Evolutionary conservation across 2,329 filamentous ascomycete genomes (phyloP).

Genomic region (Cladophialophora chaetospira): DNA sequence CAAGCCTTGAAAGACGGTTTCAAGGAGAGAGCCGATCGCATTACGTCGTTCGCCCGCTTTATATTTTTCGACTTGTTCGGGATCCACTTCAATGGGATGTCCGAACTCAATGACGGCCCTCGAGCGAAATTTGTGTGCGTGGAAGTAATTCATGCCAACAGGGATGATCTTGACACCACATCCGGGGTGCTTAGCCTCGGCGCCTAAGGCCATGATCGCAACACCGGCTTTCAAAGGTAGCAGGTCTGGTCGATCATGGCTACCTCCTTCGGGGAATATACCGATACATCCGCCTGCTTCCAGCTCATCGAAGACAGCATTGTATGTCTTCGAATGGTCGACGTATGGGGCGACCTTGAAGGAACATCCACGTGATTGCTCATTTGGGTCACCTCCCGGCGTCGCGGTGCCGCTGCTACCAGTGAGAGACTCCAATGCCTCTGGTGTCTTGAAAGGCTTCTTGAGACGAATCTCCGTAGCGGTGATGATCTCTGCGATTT

Average conservation of each 20-base stretch:
- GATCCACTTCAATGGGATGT: conserved; percentile 79
- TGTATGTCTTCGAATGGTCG: conserved; percentile 90
- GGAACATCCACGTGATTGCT: conserved; percentile 73
- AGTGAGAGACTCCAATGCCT: conserved; percentile 80
- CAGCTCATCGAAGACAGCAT: conserved; percentile 85
- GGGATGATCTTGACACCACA: conserved; percentile 93
- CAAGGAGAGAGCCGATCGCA: conserved; percentile 80
- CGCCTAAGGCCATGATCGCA: conserved; percentile 94
- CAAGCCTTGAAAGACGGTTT: conserved; percentile 82
- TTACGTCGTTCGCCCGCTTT: conserved; percentile 79
- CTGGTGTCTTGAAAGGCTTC: conserved; percentile 77
- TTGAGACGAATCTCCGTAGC: conserved; percentile 82
- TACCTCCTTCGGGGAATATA: conserved; percentile 96
- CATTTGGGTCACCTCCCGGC: conserved; percentile 35
- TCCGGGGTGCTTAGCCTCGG: conserved; percentile 79
- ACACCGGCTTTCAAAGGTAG: conserved; percentile 94
- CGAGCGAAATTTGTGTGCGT: conserved; percentile 96
- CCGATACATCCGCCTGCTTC: conserved; percentile 84
- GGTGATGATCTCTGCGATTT: conserved; percentile 78
- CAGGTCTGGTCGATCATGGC: conserved; percentile 89
- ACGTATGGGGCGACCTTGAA: conserved; percentile 92
- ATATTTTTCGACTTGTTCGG: conserved; percentile 82
- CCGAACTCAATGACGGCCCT: conserved; percentile 95
- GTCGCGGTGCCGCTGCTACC: conserved; percentile 65
- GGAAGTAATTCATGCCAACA: conserved; percentile 99